A percentile compares a stretch with the other conserved stretches of the same genome.
These are phyloP conservation scores for Tilletia walkeri DNA, from an alignment of 1,284 basidiomycete genomes.

Conservation along the genomic window DNA sequence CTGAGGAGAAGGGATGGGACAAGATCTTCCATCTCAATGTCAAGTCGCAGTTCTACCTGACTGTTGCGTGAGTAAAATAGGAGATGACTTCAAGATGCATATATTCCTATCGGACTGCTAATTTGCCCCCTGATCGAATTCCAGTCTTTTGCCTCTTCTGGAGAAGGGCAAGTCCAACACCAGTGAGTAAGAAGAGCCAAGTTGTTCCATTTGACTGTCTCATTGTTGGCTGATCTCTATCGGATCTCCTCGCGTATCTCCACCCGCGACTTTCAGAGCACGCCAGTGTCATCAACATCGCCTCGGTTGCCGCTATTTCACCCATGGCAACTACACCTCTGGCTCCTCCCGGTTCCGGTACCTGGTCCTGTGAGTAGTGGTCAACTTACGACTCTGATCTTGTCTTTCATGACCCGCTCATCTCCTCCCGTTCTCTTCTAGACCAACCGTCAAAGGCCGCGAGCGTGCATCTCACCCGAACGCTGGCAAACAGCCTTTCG, in stretches of 20 bases:
- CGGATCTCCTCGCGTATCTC: neutral
- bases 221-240: no score
- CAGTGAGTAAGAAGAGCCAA: constrained; percentile 20
- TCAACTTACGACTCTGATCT: no score
- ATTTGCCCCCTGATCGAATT: no score
- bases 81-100: no score
- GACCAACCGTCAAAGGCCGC: constrained; percentile 67
- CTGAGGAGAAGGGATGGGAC: constrained; percentile 72
- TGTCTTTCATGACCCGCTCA: no score
- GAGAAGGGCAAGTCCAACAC: constrained; percentile 44
- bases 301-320: constrained; percentile 69
- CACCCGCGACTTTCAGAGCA: constrained; percentile 60
- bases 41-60: constrained; percentile 55
- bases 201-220: no score
- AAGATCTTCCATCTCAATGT: constrained; percentile 52
- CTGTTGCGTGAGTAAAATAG: constrained; percentile 37
- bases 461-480: constrained; percentile 76
- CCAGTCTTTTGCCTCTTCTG: constrained; percentile 42
- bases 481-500: constrained; percentile 70
- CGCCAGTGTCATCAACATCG: constrained; percentile 69
- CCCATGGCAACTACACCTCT: constrained; percentile 62
- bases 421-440: constrained; percentile 11
- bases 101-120: no score
- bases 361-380: constrained; percentile 72
- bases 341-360: constrained; percentile 66